Base-by-base conservation (phyloP, 164 flowering plant genomes). In the Macadamia integrifolia region DNA sequence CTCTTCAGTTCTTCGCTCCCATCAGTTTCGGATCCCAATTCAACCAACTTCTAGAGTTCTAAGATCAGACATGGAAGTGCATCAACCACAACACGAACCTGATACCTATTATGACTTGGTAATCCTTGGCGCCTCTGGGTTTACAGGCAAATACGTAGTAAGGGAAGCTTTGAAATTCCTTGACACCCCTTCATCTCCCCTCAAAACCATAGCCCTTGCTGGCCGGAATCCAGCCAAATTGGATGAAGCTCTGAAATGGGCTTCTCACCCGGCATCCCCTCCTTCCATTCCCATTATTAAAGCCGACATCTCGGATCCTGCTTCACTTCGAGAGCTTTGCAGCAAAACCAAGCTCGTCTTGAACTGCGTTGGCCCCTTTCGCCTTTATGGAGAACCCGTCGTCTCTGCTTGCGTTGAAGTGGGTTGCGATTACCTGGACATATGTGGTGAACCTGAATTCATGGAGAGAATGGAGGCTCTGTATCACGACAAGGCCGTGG, bases 381-480 rank as follows among this genome's bases (percentile, higher is more conserved):
- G 92, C 66, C 85, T 77, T 77, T 72, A 81, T 72, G 94, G 97
- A 23, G 87, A 83, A 71, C 88, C 97, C 13, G 90, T 89, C 5
- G 91, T 89, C 4, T 77, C 80, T 18, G 97, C 94, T 13, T 89
- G 94, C 63, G 84, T 77, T 14, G 82, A 80, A 9, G 48, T 84
- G 1, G 89, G 90, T 14, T 80, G 85, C 23, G 94, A 89, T 67
- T 91, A 89, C 69, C 65, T 91, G 50, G 97, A 91, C 64, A 89
- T 91, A 14, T 77, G 81, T 44, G 97, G 97, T 0, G 93, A 91
- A 79, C 93, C 89, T n/a, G 97, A 89, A 82, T 89, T 91, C 64
- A 91, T 89, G 88, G 97, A 91, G 85, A 81, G 75, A 68, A 82
- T 80, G 85, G 97, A 91, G 80, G 81, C 75, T 1, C 7, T 48